These are phyloP conservation scores for Starmera dryadoides DNA, from an alignment of 805 yeast genomes.

Conservation along the genomic window DNA sequence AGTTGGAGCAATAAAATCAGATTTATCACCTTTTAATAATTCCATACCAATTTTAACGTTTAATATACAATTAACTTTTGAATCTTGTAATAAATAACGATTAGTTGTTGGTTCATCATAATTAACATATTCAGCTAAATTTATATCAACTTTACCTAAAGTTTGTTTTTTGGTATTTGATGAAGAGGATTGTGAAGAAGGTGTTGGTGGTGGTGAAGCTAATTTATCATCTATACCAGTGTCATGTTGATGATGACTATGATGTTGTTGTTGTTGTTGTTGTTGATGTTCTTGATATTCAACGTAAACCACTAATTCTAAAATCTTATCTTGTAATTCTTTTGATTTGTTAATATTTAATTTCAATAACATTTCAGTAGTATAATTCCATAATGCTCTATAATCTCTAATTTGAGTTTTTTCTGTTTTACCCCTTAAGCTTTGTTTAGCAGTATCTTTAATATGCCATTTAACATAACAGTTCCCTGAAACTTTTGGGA, in stretches of 20 bases:
- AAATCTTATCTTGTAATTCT: slow-evolving; percentile 25
- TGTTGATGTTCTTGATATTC: slow-evolving; percentile 22
- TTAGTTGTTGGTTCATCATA: slow-evolving; percentile 44
- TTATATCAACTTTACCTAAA: slow-evolving; percentile 62
- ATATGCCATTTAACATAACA: slow-evolving; percentile 61
- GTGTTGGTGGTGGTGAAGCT: slow-evolving; percentile 12
- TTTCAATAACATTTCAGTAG: slow-evolving; percentile 28
- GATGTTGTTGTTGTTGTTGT: slow-evolving; percentile 8
- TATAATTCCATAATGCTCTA: slow-evolving; percentile 41
- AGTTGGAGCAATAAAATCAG: slow-evolving; percentile 34
- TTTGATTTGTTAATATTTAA: slow-evolving; percentile 30
- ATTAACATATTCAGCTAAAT: slow-evolving; percentile 63
- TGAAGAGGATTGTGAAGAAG: background rate
- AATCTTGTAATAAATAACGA: slow-evolving; percentile 64
- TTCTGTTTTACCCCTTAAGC: slow-evolving; percentile 38
- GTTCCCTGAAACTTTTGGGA: slow-evolving; percentile 71
- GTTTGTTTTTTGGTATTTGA: slow-evolving; percentile 27
- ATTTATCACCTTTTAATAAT: slow-evolving; percentile 33
- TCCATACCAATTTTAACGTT: slow-evolving; percentile 50
- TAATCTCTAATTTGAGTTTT: slow-evolving; percentile 41
- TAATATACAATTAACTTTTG: slow-evolving; percentile 78
- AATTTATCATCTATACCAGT: background rate
- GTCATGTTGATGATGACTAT: no score
- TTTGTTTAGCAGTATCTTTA: slow-evolving; percentile 40
- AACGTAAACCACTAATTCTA: slow-evolving; percentile 38